Evolutionary conservation across 192 early-diverging fungal genomes (phyloP), one percentile per base, ranked within the genome.

Genomic region (Phycomyces blakesleeanus): DNA sequence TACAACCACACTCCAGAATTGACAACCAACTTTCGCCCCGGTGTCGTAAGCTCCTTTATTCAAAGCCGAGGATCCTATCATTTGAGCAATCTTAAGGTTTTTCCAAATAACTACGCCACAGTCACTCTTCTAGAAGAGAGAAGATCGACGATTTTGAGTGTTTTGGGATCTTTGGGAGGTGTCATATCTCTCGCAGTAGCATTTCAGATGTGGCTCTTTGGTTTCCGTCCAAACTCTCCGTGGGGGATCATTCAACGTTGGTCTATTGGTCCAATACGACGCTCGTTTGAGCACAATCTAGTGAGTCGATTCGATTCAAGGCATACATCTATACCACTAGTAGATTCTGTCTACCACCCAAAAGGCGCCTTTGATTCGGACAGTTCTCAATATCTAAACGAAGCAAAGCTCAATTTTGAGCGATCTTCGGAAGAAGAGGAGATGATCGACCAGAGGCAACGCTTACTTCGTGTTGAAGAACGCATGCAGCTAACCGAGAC

Each of bases 221-320:
- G 69, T 21, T 61, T 61, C 12, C 57, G 69, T 26, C 69, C 69
- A 27, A 64, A 63, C 18, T 66, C 58, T 37, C 69, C 69, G 14
- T 71, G 69, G 69, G 69, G 69, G 21, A 57, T 71, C n/a, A 54
- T 71, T 22, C 69, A 71, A 51, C 58, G 69, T 29, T 71, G 69
- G 69, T 65, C 63, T 52, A 51, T 57, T 26, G 69, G 69, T 29
- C 53, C 51, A 64, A 60, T 59, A 52, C 65, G 61, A 51, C 63
- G 59, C 5, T 71, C 69, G 2, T 38, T 67, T 49, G 22, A 58
- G 21, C 47, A 44, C 15, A 50, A 50, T 6, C 65, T 67, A 18
- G 44, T 42, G 29, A 24, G n/a, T n/a, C 57, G 59, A 57, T 67
- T 67, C 16, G 29, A 59, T 12, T 27, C 42, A 15, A 51, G 22